Evolutionary conservation across 2,329 filamentous ascomycete species (phyloP).

Genomic region (Dothistroma septosporum): DNA sequence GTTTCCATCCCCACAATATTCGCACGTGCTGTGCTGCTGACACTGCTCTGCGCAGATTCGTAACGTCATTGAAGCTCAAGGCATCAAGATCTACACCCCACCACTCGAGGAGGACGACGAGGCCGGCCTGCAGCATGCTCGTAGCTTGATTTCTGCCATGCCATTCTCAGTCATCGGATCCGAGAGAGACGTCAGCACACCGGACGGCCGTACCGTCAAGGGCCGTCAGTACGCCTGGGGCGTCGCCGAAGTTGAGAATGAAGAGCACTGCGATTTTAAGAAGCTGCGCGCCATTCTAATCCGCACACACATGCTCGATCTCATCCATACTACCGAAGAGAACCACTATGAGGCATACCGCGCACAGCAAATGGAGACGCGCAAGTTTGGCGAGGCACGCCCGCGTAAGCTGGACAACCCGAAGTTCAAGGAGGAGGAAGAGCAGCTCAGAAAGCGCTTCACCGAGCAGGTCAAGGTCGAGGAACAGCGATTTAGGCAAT

Average conservation of each 20-base stretch:
- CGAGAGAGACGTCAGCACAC: constrained; percentile 97
- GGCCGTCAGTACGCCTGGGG: constrained; percentile 99
- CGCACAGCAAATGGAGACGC: constrained; percentile 98
- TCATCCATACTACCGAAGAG: constrained; percentile 99
- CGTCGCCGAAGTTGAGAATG: constrained; percentile 98
- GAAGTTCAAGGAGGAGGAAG: constrained; percentile 99
- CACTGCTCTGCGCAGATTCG: constrained; percentile 63
- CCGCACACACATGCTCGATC: constrained; percentile 93
- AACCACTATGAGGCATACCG: constrained; percentile 99
- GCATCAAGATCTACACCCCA: constrained; percentile 99
- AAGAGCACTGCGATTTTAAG: constrained; percentile 99
- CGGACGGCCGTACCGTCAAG: constrained; percentile 95
- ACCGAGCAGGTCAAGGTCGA: constrained; percentile 99
- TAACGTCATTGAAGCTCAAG: constrained; percentile 93
- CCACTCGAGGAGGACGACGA: constrained; percentile 98
- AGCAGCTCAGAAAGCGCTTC: constrained; percentile 96
- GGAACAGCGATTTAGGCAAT: constrained; percentile 97
- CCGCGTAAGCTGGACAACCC: constrained; percentile 98
- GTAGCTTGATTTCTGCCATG: constrained; percentile 93
- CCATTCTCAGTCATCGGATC: constrained; percentile 98
- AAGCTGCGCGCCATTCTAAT: constrained; percentile 98
- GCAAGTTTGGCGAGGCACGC: constrained; percentile 97
- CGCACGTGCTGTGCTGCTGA: constrained; percentile 25
- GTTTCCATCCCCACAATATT: constrained; percentile 31
- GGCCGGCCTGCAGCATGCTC: constrained; percentile 88